Conservation (phyloP, 129 eudicot species). For the Flaveria bidentis region DNA sequence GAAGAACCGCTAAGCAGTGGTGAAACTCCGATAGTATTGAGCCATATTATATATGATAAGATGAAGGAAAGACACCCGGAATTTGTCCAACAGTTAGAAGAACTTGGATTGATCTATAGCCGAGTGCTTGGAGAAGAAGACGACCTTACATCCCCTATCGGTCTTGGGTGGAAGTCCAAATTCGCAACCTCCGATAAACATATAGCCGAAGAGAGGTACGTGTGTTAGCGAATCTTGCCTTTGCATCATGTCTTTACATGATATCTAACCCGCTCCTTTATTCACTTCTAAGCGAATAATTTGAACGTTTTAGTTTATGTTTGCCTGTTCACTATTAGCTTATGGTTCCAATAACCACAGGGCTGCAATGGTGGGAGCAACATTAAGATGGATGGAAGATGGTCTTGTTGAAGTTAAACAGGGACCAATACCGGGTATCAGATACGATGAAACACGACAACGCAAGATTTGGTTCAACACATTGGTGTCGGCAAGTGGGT, state of each 20-base stretch:
- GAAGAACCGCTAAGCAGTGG: constrained; percentile 8
- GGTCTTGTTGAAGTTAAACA: constrained; percentile 12
- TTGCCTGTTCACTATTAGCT: too few species aligned
- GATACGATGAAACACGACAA: constrained; percentile 15
- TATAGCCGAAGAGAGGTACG: constrained; percentile 15
- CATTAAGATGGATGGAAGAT: constrained; percentile 24
- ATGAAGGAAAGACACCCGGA: constrained; percentile 68
- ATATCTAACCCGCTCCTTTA: not conserved
- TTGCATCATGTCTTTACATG: too few species aligned
- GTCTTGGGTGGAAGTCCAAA: constrained; percentile 24
- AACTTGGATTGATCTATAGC: constrained; percentile 49
- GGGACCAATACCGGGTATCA: constrained; percentile 20
- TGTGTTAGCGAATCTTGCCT: not conserved
- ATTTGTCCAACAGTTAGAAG: constrained; percentile 57
- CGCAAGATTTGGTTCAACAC: constrained; percentile 27
- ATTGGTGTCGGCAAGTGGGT: constrained; percentile 49
- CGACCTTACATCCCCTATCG: constrained; percentile 17
- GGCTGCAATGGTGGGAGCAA: constrained; percentile 29
- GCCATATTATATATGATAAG: constrained; percentile 35
- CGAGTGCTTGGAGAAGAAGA: constrained; percentile 14
- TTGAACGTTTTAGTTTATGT: not conserved
- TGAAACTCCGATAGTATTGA: constrained; percentile 27
- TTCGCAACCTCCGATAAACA: constrained; percentile 8
- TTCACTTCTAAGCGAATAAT: not conserved
- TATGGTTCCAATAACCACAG: not conserved